Evolutionary conservation across 148 eudicot species (phyloP), one percentile per base, ranked within the genome.

Genomic region (Amaranthus cruentus): DNA sequence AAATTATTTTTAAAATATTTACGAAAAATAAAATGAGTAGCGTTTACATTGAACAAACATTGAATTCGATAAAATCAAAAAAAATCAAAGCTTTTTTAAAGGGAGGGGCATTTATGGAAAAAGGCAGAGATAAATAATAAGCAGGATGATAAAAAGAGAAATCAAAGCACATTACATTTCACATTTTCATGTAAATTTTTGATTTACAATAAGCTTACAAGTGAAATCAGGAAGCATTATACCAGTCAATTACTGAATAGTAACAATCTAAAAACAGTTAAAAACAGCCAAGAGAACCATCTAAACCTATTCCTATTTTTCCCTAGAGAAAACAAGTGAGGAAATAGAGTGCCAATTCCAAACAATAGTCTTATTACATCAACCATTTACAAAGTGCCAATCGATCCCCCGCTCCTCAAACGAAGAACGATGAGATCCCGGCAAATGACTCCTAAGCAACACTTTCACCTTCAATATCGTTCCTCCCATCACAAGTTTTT

Each of bases 311-410:
- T 52, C 67, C 79, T 70, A 74, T 53, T 28, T 28, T 28, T 73
- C 49, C 7, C 75, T 56, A 57, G 2, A 43, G 55, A 67, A 21
- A 50, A 50, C 38, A 28, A 28, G 56, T 57, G 79, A 44, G 54
- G 60, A 71, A 64, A 76, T 61, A 69, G 73, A 76, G 38, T 28
- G 38, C 38, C 38, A 80, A 66, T 60, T 48, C 75, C 54, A 70
- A 80, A 79, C 79, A 71, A 38, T 55, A 77, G 80, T 71, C 80
- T 81, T 76, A 81, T 77, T 81, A 62, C 47, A 71, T 81, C 80
- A 81, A 73, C 61, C 83, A 81, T 81, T 77, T 81, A 81, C 83
- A 81, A 28, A 18, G 60, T 50, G 75, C 82, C 82, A 12, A 44
- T 56, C 55, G 2, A 68, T 9, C 50, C 53, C 67, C 65, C 6